Base-by-base conservation (phyloP, 257 asterid genomes). In the Handroanthus guayacan region DNA sequence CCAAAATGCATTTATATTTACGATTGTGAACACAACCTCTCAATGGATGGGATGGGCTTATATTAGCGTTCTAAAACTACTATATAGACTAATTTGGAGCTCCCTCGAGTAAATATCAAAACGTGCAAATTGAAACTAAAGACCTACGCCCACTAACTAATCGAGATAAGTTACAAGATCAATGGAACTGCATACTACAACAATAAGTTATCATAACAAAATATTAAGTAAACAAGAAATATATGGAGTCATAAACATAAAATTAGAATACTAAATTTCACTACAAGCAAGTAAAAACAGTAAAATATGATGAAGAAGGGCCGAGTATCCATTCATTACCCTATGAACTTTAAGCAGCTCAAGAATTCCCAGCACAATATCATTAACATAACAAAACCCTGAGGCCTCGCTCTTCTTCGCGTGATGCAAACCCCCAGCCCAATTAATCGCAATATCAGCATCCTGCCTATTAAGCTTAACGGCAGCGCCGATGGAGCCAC, bases 381-480 rank as follows among this genome's bases (percentile, higher is more conserved):
- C 89, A 69, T 85, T 85, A 45, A 85, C 86, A 64, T 85, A 85
- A 77, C 85, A 82, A 69, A 85, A 82, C 45, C 85, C 87, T 5
- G 82, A 82, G 8, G 85, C 89, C 83, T 78, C 87, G 8, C 87
- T 61, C 66, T 80, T 82, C 68, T 85, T 85, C 3, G 89, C 89
- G 68, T 85, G 87, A 38, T 85, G 89, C 67, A 82, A 80, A 9
- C 89, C 87, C 70, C 87, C 89, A 38, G 89, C 84, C 89, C 89
- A 82, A 75, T 84, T 84, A 72, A 84, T 72, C 44, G 85, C 83
- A 10, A 84, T 84, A 52, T 84, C 85, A 18, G 61, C 81, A 72
- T 48, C 60, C 48, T 78, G 78, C 31, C 77, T 73, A 58, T 84
- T 81, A 16, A 84, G 56, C 54, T 81, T 81, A 9, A 84, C 85